These are phyloP conservation scores for Aspergillus bombycis DNA, from an alignment of 2,329 filamentous ascomycete genomes.

Conservation along the genomic window DNA sequence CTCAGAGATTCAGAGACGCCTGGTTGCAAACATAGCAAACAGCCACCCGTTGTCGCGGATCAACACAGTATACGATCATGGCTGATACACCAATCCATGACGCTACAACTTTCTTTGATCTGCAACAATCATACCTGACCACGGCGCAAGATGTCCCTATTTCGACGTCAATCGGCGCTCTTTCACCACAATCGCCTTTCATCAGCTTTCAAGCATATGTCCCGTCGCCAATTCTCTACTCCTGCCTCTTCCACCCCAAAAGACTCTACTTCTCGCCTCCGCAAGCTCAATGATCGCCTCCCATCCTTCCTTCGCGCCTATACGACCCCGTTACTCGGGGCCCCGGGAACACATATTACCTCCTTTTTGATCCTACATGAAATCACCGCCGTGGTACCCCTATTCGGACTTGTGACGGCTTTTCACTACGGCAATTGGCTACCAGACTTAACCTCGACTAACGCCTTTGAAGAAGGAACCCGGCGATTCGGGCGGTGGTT, in stretches of 20 bases:
- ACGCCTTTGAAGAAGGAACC: constrained; percentile 62
- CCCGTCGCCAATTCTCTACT: constrained; percentile 28
- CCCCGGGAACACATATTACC: constrained; percentile 79
- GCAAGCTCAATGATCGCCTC: constrained; percentile 51
- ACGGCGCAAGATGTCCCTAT: background rate
- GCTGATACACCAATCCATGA: background rate
- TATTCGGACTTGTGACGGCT: constrained; percentile 71
- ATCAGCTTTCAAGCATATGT: constrained; percentile 14
- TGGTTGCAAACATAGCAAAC: background rate
- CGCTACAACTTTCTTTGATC: no score
- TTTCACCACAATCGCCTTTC: constrained; percentile 12
- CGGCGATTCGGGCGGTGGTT: constrained; percentile 78
- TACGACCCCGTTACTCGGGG: constrained; percentile 69
- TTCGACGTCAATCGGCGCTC: constrained; percentile 13
- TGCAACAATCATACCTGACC: background rate
- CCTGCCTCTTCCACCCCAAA: constrained; percentile 22
- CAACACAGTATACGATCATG: background rate
- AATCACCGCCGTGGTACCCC: constrained; percentile 79
- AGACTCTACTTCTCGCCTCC: constrained; percentile 36
- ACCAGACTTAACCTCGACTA: constrained; percentile 54
- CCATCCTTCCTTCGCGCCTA: constrained; percentile 71
- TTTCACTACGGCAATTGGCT: constrained; percentile 83
- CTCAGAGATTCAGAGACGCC: background rate
- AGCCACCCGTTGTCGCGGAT: background rate
- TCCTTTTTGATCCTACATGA: constrained; percentile 92